Evolutionary conservation across 2,329 filamentous ascomycete species (phyloP), one percentile per base, ranked within the genome.

Genomic region (Plectosphaerella sp.): DNA sequence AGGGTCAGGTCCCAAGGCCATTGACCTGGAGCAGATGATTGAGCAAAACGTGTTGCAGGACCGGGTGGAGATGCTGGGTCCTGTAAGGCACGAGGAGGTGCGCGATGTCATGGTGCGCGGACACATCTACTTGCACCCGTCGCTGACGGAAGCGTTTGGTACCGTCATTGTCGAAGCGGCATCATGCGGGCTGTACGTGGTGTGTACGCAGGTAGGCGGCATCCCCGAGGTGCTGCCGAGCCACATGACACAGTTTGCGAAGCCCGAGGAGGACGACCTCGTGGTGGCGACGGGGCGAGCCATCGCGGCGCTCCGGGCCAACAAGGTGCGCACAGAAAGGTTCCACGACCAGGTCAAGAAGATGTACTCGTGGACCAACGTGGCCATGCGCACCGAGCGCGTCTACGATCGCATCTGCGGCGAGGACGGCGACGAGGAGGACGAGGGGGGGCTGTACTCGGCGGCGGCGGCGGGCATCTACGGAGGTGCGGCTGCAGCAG

Each of bases 331-430:
- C 57, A 96, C 94, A 1, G 93, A 97, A 67, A 83, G 87, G 42
- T 99, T 99, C 65, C 94, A 99, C 67, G 93, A 96, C 59, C 89
- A 97, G 69, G 94, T 99, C 57, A 91, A 93, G 69, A 89, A 89
- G 74, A 97, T 97, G 94, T 99, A 99, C 72, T 96, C 91, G 2
- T 99, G 94, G 94, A 89, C 89, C 25, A 93, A 99, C 67, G 93
- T 99, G 25, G 94, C 94, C 14, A 82, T 88, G 61, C 88, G 94
- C 51, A 97, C 94, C 0, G 94, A 99, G 71, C 82, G 93, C 28
- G 94, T 99, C 1, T 99, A 99, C 69, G 86, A 96, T 66, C 90
- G 94, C 47, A 95, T 99, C 60, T 90, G 86, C 3, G 92, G 91
- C 8, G 85, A 84, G n/a, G 85, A 96, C 50, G 85, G 83, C 58